Conservation (phyloP, 345 rosid genomes). For the Noccaea bulbosa region DNA sequence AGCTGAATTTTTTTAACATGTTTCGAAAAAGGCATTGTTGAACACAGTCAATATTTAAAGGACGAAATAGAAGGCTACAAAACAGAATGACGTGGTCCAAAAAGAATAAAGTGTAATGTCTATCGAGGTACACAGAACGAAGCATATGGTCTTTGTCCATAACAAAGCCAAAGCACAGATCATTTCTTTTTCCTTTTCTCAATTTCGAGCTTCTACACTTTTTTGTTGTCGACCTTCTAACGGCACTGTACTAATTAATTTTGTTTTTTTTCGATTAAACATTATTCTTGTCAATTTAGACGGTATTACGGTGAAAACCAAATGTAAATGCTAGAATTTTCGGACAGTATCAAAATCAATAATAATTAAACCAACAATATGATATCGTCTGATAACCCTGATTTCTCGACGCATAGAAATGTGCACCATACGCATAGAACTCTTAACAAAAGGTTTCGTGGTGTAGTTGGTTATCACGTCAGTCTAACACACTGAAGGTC, state of each 20-base stretch:
- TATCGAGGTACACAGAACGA: conserved; percentile 39
- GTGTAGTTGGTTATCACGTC: conserved; percentile 99
- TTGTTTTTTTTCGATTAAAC: neutral
- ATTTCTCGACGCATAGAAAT: neutral
- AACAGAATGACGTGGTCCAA: conserved; percentile 45
- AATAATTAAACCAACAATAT: neutral
- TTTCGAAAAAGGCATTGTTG: neutral
- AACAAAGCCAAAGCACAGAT: conserved; percentile 9
- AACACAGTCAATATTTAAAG: conserved; percentile 2
- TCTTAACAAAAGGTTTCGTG: conserved; percentile 60
- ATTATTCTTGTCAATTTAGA: neutral
- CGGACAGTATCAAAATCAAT: neutral
- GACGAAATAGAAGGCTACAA: conserved; percentile 21
- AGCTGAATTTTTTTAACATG: neutral
- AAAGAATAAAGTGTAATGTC: conserved; percentile 37
- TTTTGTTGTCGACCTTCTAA: conserved; percentile 30
- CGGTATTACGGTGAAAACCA: neutral
- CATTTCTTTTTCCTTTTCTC: conserved; percentile 32
- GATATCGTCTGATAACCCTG: neutral
- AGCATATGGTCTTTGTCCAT: conserved; percentile 39
- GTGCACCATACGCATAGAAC: neutral
- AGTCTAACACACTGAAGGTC: conserved; percentile 99
- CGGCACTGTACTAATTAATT: conserved; percentile 10
- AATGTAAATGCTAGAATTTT: neutral
- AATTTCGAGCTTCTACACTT: conserved; percentile 25